These are phyloP conservation scores for Gentiana dahurica DNA, from an alignment of 257 asterid genomes.

Conservation along the genomic window DNA sequence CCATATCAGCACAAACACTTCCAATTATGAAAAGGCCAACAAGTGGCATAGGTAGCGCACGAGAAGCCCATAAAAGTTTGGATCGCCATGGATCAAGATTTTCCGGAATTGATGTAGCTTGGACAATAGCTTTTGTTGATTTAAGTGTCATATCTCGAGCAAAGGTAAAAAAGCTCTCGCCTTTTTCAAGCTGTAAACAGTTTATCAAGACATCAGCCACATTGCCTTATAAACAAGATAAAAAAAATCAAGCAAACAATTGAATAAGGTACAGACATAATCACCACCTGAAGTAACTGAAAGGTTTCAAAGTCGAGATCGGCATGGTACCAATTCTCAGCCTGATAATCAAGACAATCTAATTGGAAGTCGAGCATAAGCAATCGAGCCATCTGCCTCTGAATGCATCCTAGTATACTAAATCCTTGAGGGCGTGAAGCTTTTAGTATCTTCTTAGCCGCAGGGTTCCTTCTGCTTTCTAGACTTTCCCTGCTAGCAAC, in stretches of 20 bases:
- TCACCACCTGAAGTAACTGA: slow-evolving; percentile 74
- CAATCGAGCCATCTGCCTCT: slow-evolving; percentile 81
- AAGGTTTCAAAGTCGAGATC: slow-evolving; percentile 97
- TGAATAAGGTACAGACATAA: no score
- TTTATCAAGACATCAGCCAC: slow-evolving; percentile 1
- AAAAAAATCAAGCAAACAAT: no score
- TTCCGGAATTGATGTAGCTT: slow-evolving; percentile 46
- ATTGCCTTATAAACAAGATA: no score
- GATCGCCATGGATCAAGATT: slow-evolving; percentile 93
- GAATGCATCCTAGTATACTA: slow-evolving; percentile 75
- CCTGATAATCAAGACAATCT: slow-evolving; percentile 86
- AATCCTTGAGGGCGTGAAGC: slow-evolving; percentile 51
- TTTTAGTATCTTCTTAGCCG: slow-evolving; percentile 33
- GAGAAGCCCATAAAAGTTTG: slow-evolving; percentile 84
- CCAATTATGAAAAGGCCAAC: slow-evolving; percentile 85
- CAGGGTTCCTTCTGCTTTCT: slow-evolving; percentile 55
- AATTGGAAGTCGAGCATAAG: slow-evolving; percentile 80
- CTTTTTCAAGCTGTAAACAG: slow-evolving; percentile 66
- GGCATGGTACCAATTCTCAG: slow-evolving; percentile 91
- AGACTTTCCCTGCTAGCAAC: slow-evolving; percentile 87
- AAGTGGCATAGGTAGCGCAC: slow-evolving; percentile 94
- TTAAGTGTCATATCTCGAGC: slow-evolving; percentile 87
- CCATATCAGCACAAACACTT: slow-evolving; percentile 69
- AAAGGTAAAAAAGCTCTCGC: slow-evolving; percentile 92
- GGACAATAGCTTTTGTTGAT: slow-evolving; percentile 79